These are phyloP conservation scores for Lactarius psammicola DNA, from an alignment of 768 basidiomycete genomes.

Conservation along the genomic window DNA sequence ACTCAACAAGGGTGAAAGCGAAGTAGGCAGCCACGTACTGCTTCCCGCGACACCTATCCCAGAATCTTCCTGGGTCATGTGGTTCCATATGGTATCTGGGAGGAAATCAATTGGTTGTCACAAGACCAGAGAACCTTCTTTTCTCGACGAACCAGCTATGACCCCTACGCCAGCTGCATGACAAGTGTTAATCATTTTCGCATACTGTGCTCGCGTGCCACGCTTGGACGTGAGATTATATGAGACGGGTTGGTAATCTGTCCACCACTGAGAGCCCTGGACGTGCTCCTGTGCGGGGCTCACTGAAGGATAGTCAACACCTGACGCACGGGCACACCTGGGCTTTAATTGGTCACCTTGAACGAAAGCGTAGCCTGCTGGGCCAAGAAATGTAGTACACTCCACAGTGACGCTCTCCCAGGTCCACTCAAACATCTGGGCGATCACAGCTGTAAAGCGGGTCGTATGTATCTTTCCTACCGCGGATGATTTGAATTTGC, in stretches of 20 bases:
- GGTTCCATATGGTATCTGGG: slow-evolving; percentile 59
- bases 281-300: slow-evolving; percentile 61
- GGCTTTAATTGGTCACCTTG: slow-evolving; percentile 44
- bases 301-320: slow-evolving; percentile 29
- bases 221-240: slow-evolving; percentile 66
- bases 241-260: slow-evolving; percentile 68
- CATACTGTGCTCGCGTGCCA: slow-evolving; percentile 53
- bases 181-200: slow-evolving; percentile 42
- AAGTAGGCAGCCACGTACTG: background rate
- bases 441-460: slow-evolving; percentile 45
- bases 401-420: slow-evolving; percentile 55
- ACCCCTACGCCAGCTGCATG: slow-evolving; percentile 41
- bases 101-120: slow-evolving; percentile 31
- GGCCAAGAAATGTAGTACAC: slow-evolving; percentile 64
- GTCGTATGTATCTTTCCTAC: background rate
- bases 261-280: slow-evolving; percentile 65
- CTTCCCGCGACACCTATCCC: slow-evolving; percentile 35
- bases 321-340: background rate
- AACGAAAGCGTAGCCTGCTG: slow-evolving; percentile 61
- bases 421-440: slow-evolving; percentile 71
- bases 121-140: slow-evolving; percentile 21
- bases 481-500: too few species aligned
- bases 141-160: slow-evolving; percentile 37
- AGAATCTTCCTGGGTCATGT: slow-evolving; percentile 54
- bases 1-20: background rate